Percentiles rank a stretch among this genome's conserved stretches.
phyloP scores from a whole-genome alignment of 371 early-diverging fungal genomes.

The Syncephalastrum sp. region DNA sequence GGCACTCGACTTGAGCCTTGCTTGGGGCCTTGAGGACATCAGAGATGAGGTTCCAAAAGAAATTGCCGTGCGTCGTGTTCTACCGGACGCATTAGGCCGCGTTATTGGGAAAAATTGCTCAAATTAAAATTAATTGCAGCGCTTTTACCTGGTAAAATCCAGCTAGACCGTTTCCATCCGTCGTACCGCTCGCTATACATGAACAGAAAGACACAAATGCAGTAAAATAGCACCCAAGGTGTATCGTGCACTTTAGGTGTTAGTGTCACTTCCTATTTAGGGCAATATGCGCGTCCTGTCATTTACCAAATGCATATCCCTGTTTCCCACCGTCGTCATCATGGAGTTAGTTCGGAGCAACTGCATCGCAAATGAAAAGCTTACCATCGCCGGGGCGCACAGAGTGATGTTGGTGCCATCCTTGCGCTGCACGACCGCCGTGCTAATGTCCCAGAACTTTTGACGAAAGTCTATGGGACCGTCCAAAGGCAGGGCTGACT shows the following conservation, averaged over 20 bases:
- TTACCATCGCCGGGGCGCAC: conserved; percentile 49
- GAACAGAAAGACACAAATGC: conserved; percentile 27
- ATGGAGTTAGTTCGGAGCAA: too few relatives aligned
- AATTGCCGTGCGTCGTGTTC: conserved; percentile 34
- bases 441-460: conserved; percentile 47
- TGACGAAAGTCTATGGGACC: conserved; percentile 41
- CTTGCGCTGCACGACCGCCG: conserved; percentile 20
- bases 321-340: neutral
- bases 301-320: conserved; percentile 40
- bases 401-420: conserved; percentile 21
- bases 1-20: conserved; percentile 47
- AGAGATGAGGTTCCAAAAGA: conserved; percentile 47
- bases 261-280: too few relatives aligned
- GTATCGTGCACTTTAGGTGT: too few relatives aligned
- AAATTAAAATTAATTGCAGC: neutral
- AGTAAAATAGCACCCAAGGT: neutral
- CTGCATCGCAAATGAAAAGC: neutral
- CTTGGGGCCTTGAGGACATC: conserved; percentile 38
- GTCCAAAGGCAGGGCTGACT: neutral
- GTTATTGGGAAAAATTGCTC: conserved; percentile 8
- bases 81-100: conserved; percentile 5
- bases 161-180: conserved; percentile 49
- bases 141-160: conserved; percentile 37
- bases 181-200: conserved; percentile 62
- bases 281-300: neutral